Base-by-base conservation (phyloP, 495 filamentous ascomycete genomes). In the Neurospora sp. region DNA sequence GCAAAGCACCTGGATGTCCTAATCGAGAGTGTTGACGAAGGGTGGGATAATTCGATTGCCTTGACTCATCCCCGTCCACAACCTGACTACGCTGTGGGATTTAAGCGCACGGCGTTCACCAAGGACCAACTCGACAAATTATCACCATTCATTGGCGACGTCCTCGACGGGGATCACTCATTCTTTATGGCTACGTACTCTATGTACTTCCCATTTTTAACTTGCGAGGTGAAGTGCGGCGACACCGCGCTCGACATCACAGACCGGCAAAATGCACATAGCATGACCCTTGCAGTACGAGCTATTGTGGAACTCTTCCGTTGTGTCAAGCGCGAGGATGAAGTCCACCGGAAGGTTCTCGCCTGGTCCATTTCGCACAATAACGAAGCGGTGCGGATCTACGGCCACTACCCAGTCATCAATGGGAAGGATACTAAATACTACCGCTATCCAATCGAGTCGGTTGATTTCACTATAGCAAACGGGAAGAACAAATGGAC, bases 321-420 rank as follows among this genome's bases (percentile, higher is more conserved):
- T 42, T 9, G 22, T 8, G 77, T 83, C 4, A 76, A 79, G 38
- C 82, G 80, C 48, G 74, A 82, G 74, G 48, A 77, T 35, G 81
- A 85, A 71, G 69, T 84, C 41, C 38, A 85, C 72, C 78, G 76
- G 69, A 71, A 83, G 71, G 81, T 84, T 40, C 78, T 85, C 70
- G 79, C 80, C 59, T 87, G 86, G 78, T 86, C 83, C 4, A 77
- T 88, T 71, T 86, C 83, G 31, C 82, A 86, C 31, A 31, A 2
- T 74, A 78, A 87, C 74, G 68, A 83, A 46, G 73, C 73, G 8
- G 80, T 85, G 16, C 73, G 79, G 39, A 84, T 86, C 22, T 83
- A 81, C 53, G 80, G 81, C 39, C 73, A 83, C 73, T 83, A 83
- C 65, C 73, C 74, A 3, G 74, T 75, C 3, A 71, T 73, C 22